Evolutionary conservation across 768 basidiomycete genomes (phyloP), one percentile per base, ranked within the genome.

Genomic region (Gloeophyllum trabeum): DNA sequence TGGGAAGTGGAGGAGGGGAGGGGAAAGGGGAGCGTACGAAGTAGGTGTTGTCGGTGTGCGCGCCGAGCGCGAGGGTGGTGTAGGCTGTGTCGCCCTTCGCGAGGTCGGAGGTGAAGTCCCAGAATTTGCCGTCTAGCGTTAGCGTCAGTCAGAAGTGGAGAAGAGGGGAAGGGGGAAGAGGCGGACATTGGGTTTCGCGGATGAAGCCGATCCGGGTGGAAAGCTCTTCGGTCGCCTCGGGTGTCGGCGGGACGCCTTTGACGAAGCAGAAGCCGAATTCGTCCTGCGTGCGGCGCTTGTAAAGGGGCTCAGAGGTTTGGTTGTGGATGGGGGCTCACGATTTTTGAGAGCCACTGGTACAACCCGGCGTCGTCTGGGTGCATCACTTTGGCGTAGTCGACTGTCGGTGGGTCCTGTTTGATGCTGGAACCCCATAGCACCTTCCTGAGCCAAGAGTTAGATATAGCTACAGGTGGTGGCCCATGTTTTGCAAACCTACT

Each of bases 11-110:
- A 19, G 4, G 43, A 41, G 16, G 40, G 6, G 12, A 25, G n/a
- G 22, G 24, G 19, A 14, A 13, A 10, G 1, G 20, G 25, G n/a
- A n/a, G 60, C 73, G 50, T 43, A 85, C 84, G 47, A 71, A 89
- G 69, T 83, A 84, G 6, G 79, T 79, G 34, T 70, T 79, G 47
- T 84, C 81, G 1, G 80, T 83, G 56, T 99, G 94, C 0, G 89
- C 91, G 3, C 75, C 79, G 5, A 99, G 75, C 1, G 82, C 84
- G 35, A 94, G 61, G 4, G 80, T 87, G 3, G 91, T 90, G 63
- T 99, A 99, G 0, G 94, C 92, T 5, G 91, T 85, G 58, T 99
- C 94, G 10, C 91, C 91, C 52, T 83, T 90, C 14, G 81, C 79
- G 18, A 93, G 70, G 54, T 94, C 81, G 0, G 93, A 78, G 1